These are phyloP conservation scores for Ogataea neopini DNA, from an alignment of 805 yeast species.

Conservation along the genomic window DNA sequence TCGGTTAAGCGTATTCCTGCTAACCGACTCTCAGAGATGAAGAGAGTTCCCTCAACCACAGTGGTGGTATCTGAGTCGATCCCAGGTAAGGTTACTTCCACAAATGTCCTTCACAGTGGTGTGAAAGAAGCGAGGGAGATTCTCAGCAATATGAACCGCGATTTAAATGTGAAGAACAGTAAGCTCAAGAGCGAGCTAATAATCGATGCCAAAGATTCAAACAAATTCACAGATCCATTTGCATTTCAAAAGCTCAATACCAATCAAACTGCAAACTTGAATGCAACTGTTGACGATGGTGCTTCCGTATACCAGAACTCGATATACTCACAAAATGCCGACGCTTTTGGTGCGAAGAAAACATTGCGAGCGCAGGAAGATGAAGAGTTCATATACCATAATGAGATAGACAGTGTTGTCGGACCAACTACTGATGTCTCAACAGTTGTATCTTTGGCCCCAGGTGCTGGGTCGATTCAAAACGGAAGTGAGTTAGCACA, in stretches of 20 bases:
- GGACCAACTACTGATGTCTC: conserved; percentile 1
- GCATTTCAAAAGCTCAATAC: conserved; percentile 9
- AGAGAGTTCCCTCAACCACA: conserved; percentile 3
- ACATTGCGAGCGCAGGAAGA: conserved; percentile 13
- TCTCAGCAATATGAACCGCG: conserved; percentile 1
- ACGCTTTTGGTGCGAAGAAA: conserved; percentile 8
- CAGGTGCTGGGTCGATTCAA: not conserved
- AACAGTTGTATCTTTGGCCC: not conserved
- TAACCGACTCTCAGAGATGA: not conserved
- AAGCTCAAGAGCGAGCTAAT: conserved; percentile 24
- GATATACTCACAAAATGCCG: conserved; percentile 23
- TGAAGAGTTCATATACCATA: conserved; percentile 32
- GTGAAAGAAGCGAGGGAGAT: conserved; percentile 1
- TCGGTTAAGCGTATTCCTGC: conserved; percentile 6
- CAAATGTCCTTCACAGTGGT: not conserved
- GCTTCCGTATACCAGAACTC: conserved; percentile 30
- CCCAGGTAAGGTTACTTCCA: not conserved
- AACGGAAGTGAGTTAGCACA: conserved; percentile 5
- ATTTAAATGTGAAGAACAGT: conserved; percentile 10
- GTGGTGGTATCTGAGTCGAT: conserved; percentile 4
- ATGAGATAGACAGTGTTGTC: conserved; percentile 2
- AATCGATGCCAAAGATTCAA: conserved; percentile 13
- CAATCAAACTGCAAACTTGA: conserved; percentile 14
- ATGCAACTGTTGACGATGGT: conserved; percentile 18
- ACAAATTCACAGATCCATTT: conserved; percentile 8